Evolutionary conservation across 2,329 filamentous ascomycete species (phyloP).

Genomic region (Penicillium sp.): DNA sequence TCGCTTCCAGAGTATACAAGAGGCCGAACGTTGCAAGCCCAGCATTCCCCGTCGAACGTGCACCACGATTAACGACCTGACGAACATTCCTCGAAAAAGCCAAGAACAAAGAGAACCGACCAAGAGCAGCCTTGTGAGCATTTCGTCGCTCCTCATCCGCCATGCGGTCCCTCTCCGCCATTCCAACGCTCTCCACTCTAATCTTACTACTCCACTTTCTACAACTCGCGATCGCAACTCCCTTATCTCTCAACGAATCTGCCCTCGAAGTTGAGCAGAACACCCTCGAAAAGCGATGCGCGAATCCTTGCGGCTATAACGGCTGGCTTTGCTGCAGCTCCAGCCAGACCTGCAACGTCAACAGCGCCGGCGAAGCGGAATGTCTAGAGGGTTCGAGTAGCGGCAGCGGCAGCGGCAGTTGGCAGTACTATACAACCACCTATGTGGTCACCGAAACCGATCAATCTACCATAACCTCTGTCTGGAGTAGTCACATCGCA

Average conservation of each 20-base stretch:
- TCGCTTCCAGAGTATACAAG: constrained; percentile 11
- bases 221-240: constrained; percentile 29
- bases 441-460: constrained; percentile 54
- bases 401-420: constrained; percentile 32
- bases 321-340: constrained; percentile 51
- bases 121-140: neutral
- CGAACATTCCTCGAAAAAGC: constrained; percentile 8
- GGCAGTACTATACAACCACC: constrained; percentile 58
- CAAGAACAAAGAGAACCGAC: neutral
- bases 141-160: constrained; percentile 14
- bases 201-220: constrained; percentile 24
- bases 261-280: constrained; percentile 16
- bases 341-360: constrained; percentile 50
- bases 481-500: constrained; percentile 48
- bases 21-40: neutral
- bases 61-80: neutral
- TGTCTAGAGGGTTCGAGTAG: constrained; percentile 36
- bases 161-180: constrained; percentile 31
- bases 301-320: constrained; percentile 53
- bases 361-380: constrained; percentile 48
- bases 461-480: constrained; percentile 52
- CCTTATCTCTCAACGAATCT: constrained; percentile 25
- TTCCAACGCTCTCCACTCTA: constrained; percentile 29
- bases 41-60: constrained; percentile 4
- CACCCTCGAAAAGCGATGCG: constrained; percentile 40